phyloP scores from a whole-genome alignment of 176 grass and related monocot species.

The Ampelocalamus luodianensis region DNA sequence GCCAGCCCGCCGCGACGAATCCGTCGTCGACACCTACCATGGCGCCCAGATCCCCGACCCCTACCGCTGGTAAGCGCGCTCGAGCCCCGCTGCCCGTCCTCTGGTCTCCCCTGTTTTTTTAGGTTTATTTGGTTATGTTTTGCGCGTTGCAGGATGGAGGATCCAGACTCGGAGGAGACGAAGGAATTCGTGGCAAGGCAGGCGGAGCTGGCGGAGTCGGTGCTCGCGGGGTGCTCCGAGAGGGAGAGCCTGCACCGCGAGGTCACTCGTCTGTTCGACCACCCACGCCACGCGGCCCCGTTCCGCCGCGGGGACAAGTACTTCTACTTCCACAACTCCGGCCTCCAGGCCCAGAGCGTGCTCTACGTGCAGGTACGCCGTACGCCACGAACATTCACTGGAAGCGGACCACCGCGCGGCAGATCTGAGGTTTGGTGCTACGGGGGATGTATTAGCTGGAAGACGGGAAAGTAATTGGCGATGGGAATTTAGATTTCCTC shows the following conservation, averaged over 20 bases:
- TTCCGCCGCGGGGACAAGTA: slow-evolving; percentile 83
- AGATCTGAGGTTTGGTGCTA: not conserved
- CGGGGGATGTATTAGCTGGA: not conserved
- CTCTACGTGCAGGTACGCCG: slow-evolving; percentile 85
- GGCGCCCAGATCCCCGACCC: slow-evolving; percentile 71
- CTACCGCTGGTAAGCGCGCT: slow-evolving; percentile 71
- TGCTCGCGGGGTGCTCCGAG: slow-evolving; percentile 61
- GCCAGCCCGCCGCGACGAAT: slow-evolving; percentile 60
- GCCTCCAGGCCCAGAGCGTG: slow-evolving; percentile 93
- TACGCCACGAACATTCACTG: slow-evolving; percentile 25
- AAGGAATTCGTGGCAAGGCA: slow-evolving; percentile 87
- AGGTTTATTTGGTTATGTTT: not conserved
- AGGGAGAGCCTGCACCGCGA: slow-evolving; percentile 64
- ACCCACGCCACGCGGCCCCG: slow-evolving; percentile 75
- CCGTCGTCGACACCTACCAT: slow-evolving; percentile 70
- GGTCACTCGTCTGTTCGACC: slow-evolving; percentile 72
- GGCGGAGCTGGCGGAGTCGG: slow-evolving; percentile 65
- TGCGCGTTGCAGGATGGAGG: slow-evolving; percentile 72
- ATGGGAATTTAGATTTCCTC: not conserved
- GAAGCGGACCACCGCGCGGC: not conserved
- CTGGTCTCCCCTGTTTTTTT: not conserved
- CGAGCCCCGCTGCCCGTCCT: not conserved
- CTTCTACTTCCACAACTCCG: slow-evolving; percentile 89
- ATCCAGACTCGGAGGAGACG: slow-evolving; percentile 82
- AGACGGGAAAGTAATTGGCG: not conserved